Evolutionary conservation across 306 rosid species (phyloP).

Genomic region (Cicer pinnatifidum): DNA sequence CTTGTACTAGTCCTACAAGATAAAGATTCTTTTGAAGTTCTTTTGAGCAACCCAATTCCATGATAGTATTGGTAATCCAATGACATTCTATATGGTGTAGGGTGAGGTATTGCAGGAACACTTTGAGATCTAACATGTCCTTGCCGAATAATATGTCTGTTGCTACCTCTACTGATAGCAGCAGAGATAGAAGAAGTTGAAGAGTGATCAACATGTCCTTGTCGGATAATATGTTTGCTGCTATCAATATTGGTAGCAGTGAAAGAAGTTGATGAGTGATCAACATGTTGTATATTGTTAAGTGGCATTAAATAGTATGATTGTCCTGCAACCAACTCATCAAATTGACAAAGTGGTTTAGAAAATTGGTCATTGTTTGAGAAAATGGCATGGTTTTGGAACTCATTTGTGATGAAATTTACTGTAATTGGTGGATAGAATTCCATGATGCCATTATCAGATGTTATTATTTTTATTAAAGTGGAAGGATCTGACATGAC

Average conservation of each 20-base stretch:
- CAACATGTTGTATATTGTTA: neutral
- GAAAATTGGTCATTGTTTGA: no score
- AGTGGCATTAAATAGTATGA: constrained; percentile 69
- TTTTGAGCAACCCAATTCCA: constrained; percentile 53
- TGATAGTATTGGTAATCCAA: constrained; percentile 54
- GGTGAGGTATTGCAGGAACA: constrained; percentile 51
- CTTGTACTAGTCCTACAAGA: constrained; percentile 45
- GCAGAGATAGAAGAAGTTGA: neutral
- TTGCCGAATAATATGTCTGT: neutral
- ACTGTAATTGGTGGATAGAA: constrained; percentile 66
- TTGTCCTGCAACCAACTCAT: no score
- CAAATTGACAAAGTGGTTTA: no score
- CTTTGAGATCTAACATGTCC: constrained; percentile 68
- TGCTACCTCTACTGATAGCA: neutral
- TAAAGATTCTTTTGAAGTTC: constrained; percentile 56
- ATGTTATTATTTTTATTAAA: constrained; percentile 60
- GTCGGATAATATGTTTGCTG: constrained; percentile 32
- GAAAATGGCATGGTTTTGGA: constrained; percentile 71
- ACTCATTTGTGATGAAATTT: constrained; percentile 62
- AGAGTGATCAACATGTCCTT: constrained; percentile 38
- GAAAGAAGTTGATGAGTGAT: neutral
- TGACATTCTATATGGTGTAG: constrained; percentile 72
- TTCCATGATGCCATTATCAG: constrained; percentile 86
- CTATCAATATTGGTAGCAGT: neutral
- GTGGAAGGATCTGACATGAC: constrained; percentile 53